A percentile compares a stretch with the other conserved stretches of the same genome.
These are phyloP conservation scores for Penicillium paradoxum DNA, from an alignment of 495 filamentous ascomycete species.

Conservation along the genomic window DNA sequence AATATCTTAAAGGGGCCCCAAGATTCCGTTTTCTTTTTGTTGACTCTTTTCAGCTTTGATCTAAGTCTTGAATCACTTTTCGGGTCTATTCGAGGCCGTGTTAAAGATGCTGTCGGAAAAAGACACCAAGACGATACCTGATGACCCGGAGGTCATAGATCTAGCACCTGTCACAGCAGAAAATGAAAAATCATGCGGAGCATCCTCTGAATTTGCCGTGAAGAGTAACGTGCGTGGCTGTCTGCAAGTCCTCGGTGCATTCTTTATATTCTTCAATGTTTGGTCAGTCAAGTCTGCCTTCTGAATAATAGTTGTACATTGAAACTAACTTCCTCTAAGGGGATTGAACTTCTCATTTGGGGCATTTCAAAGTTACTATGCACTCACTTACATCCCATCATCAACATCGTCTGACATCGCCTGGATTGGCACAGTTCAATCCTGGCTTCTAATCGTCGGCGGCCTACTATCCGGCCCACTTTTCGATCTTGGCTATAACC, in stretches of 20 bases:
- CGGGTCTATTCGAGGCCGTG: background rate
- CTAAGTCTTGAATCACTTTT: background rate
- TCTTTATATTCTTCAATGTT: conserved; percentile 29
- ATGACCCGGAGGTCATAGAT: background rate
- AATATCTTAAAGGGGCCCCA: background rate
- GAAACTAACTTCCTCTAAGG: conserved; percentile 2
- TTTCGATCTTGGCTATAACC: conserved; percentile 41
- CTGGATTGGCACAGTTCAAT: conserved; percentile 46
- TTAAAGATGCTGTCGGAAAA: background rate
- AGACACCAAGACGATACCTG: background rate
- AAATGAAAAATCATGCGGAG: background rate
- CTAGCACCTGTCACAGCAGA: background rate
- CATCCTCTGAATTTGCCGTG: background rate
- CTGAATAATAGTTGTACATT: background rate
- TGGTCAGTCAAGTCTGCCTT: conserved; percentile 14
- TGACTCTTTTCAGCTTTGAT: background rate
- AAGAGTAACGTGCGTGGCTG: conserved; percentile 10
- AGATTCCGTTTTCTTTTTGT: background rate
- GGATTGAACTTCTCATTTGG: conserved; percentile 41
- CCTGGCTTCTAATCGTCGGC: conserved; percentile 33
- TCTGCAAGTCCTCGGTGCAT: conserved; percentile 24
- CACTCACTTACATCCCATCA: conserved; percentile 22
- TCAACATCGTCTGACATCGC: conserved; percentile 28
- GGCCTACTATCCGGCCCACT: conserved; percentile 40
- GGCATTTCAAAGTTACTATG: conserved; percentile 42